phyloP scores from a whole-genome alignment of 306 rosid genomes.

The Cicer judaicum region DNA sequence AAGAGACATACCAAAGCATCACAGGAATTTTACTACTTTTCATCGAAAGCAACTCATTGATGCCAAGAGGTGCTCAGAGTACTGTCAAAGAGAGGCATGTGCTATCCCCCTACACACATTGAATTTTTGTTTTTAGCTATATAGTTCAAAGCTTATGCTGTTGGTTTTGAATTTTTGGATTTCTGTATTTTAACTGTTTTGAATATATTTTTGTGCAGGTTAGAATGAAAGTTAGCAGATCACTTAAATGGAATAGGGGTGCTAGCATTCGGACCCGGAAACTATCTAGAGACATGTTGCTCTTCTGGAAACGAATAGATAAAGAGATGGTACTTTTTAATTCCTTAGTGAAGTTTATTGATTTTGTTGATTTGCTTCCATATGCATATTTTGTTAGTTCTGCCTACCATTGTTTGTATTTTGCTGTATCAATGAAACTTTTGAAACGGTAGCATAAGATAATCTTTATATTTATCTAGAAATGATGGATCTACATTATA shows the following conservation, averaged over 20 bases:
- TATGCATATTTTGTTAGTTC: conserved; percentile 24
- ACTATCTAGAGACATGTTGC: conserved; percentile 89
- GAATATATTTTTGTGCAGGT: conserved; percentile 61
- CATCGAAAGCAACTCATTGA: conserved; percentile 91
- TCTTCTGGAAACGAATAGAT: conserved; percentile 93
- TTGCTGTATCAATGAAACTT: background rate
- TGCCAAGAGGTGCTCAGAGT: conserved; percentile 92
- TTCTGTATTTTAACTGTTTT: conserved; percentile 28
- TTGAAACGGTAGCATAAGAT: background rate
- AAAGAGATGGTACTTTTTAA: conserved; percentile 82
- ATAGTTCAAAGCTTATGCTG: conserved; percentile 32
- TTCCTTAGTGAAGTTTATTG: conserved; percentile 35
- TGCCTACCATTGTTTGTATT: background rate
- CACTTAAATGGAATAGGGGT: conserved; percentile 77
- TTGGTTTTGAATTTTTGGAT: conserved; percentile 9
- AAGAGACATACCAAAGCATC: conserved; percentile 93
- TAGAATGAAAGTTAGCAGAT: conserved; percentile 83
- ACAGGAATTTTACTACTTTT: conserved; percentile 66
- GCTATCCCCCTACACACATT: conserved; percentile 11
- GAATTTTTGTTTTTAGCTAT: conserved; percentile 24
- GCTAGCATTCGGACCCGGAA: conserved; percentile 88
- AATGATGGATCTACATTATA: background rate
- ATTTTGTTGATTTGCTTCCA: conserved; percentile 10
- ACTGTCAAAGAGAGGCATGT: conserved; percentile 97
- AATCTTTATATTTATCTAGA: background rate